Conservation (phyloP, 192 early-diverging fungal species). For the Mortierella antarctica region DNA sequence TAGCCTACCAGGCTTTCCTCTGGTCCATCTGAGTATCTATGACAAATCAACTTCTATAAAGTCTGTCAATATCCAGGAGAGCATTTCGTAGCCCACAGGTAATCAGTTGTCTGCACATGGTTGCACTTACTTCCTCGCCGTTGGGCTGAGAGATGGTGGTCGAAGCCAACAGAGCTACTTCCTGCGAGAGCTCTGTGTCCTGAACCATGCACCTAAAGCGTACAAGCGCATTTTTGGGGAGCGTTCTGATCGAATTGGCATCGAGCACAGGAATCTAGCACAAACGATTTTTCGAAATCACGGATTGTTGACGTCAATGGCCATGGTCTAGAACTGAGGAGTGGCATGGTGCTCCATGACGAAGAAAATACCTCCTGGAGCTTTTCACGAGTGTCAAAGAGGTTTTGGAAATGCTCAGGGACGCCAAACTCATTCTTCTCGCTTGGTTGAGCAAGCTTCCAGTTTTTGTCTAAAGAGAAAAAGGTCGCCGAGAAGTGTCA, state of each 20-base stretch:
- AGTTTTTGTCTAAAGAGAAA: slow-evolving; percentile 27
- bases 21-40: slow-evolving; percentile 59
- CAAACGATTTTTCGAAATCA: no score
- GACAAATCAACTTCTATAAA: slow-evolving; percentile 35
- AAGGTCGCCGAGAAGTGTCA: no score
- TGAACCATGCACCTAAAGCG: slow-evolving; percentile 87
- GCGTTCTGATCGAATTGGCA: slow-evolving; percentile 27
- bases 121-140: slow-evolving; percentile 47
- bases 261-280: slow-evolving; percentile 60
- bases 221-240: slow-evolving; percentile 62
- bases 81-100: neutral
- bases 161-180: slow-evolving; percentile 61
- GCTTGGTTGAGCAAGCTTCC: slow-evolving; percentile 6
- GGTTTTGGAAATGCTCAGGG: slow-evolving; percentile 33
- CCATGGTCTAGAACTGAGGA: no score
- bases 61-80: neutral
- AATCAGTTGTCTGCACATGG: neutral
- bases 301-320: neutral
- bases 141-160: slow-evolving; percentile 32
- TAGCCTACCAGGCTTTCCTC: slow-evolving; percentile 36
- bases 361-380: slow-evolving; percentile 26
- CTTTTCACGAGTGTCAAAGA: slow-evolving; percentile 43
- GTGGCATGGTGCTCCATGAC: no score
- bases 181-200: slow-evolving; percentile 80
- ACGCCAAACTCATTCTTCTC: slow-evolving; percentile 48